Percentiles rank a stretch among this genome's conserved stretches.
Conservation (phyloP, 2,329 filamentous ascomycete species). For the Elsinoe necatrix region DNA sequence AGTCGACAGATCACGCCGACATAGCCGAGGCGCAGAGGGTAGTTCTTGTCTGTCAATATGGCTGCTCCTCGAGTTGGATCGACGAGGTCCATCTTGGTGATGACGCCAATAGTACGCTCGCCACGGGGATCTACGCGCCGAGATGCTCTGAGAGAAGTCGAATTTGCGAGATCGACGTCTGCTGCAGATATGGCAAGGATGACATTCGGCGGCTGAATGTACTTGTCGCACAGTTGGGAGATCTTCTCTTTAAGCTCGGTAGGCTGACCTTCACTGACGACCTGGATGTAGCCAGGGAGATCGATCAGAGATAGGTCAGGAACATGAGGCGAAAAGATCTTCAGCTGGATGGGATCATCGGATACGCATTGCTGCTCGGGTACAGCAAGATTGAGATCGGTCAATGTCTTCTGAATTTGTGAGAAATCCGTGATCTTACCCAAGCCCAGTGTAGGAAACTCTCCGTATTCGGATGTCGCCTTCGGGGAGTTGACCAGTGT, state of each 20-base stretch:
- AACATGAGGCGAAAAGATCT: conserved; percentile 90
- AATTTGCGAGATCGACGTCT: conserved; percentile 95
- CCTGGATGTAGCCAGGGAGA: conserved; percentile 93
- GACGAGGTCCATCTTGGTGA: conserved; percentile 98
- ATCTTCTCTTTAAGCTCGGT: conserved; percentile 92
- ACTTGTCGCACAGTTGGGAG: conserved; percentile 91
- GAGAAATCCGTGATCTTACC: conserved; percentile 87
- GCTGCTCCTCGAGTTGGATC: conserved; percentile 68
- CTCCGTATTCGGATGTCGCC: conserved; percentile 79
- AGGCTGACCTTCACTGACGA: conserved; percentile 84
- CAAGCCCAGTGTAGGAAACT: conserved; percentile 86
- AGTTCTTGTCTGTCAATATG: conserved; percentile 82
- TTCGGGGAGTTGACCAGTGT: conserved; percentile 93
- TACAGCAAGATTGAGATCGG: conserved; percentile 88
- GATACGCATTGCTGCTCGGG: conserved; percentile 86
- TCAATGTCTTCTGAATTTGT: conserved; percentile 85
- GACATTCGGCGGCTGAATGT: conserved; percentile 91
- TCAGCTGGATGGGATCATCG: conserved; percentile 91
- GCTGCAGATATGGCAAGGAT: conserved; percentile 96
- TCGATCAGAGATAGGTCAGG: conserved; percentile 94
- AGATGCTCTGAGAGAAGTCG: conserved; percentile 81
- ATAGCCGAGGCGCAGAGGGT: conserved; percentile 88
- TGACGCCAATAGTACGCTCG: conserved; percentile 94
- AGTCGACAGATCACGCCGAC: conserved; percentile 88
- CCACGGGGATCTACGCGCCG: conserved; percentile 87